Conservation (phyloP, 768 basidiomycete species). For the Tricholoma sp. region DNA sequence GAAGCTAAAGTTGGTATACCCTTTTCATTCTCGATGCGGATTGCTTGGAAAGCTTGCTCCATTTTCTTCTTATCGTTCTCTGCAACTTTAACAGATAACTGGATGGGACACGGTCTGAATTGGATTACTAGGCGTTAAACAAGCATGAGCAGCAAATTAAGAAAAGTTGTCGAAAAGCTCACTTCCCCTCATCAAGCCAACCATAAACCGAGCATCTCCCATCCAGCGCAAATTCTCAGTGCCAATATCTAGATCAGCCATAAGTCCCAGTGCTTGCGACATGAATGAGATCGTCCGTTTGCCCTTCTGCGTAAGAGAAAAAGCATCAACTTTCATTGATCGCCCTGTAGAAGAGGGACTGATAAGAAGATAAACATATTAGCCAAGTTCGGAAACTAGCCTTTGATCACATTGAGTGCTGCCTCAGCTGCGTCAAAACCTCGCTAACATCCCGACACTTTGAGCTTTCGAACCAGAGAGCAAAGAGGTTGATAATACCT, state of each 20-base stretch:
- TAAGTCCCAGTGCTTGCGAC: conserved; percentile 76
- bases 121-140: conserved; percentile 35
- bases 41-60: conserved; percentile 44
- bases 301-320: conserved; percentile 66
- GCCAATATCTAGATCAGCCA: conserved; percentile 81
- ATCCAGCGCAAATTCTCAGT: conserved; percentile 86
- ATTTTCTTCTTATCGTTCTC: conserved; percentile 69
- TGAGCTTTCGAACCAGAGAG: neutral
- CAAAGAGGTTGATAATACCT: conserved; percentile 32
- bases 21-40: conserved; percentile 22
- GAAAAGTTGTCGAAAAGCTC: conserved; percentile 17
- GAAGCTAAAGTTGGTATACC: conserved; percentile 4
- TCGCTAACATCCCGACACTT: conserved; percentile 38
- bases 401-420: conserved; percentile 77
- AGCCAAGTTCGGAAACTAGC: conserved; percentile 29
- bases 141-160: neutral
- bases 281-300: conserved; percentile 72
- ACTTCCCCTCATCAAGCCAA: conserved; percentile 70
- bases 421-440: conserved; percentile 68
- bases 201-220: conserved; percentile 74
- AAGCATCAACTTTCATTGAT: conserved; percentile 72
- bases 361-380: neutral
- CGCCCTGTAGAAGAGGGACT: conserved; percentile 39
- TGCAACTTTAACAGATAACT: conserved; percentile 64
- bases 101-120: conserved; percentile 59